These are phyloP conservation scores for Fulvia fulva DNA, from an alignment of 2,329 filamentous ascomycete species.

Conservation along the genomic window DNA sequence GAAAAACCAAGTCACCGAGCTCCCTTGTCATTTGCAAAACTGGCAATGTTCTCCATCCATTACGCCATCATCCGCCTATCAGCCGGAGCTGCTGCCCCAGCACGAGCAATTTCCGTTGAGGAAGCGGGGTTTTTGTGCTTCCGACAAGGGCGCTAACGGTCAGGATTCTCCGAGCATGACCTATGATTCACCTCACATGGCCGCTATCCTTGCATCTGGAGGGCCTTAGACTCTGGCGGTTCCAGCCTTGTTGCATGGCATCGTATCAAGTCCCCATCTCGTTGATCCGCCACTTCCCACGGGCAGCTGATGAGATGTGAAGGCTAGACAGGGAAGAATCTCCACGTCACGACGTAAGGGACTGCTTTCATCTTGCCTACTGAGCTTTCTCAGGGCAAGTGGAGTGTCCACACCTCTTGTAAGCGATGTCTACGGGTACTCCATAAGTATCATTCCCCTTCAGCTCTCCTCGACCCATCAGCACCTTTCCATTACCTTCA, in stretches of 20 bases:
- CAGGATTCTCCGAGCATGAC: conserved; percentile 19
- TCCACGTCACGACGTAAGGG: conserved; percentile 2
- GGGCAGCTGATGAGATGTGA: background rate
- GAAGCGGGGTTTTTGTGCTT: conserved; percentile 7
- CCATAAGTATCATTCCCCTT: conserved; percentile 4
- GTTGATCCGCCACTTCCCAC: background rate
- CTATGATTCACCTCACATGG: conserved; percentile 19
- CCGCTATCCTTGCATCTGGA: conserved; percentile 2
- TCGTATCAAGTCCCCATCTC: background rate
- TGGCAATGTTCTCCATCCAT: conserved; percentile 5
- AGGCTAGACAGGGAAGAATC: conserved; percentile 7
- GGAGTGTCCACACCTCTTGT: conserved; percentile 1
- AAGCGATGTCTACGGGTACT: background rate
- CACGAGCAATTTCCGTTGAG: background rate
- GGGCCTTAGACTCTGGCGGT: conserved; percentile 7
- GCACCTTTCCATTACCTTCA: background rate
- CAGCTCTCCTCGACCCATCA: background rate
- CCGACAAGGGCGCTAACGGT: conserved; percentile 1
- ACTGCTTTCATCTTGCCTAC: conserved; percentile 4
- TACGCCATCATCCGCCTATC: conserved; percentile 2
- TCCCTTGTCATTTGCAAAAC: background rate
- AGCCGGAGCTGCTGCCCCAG: background rate
- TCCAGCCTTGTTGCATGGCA: conserved; percentile 4
- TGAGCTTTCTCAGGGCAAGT: conserved; percentile 5
- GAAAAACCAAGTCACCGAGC: conserved; percentile 6